phyloP scores from a whole-genome alignment of 176 grass and related monocot genomes.

The Themeda triandra region DNA sequence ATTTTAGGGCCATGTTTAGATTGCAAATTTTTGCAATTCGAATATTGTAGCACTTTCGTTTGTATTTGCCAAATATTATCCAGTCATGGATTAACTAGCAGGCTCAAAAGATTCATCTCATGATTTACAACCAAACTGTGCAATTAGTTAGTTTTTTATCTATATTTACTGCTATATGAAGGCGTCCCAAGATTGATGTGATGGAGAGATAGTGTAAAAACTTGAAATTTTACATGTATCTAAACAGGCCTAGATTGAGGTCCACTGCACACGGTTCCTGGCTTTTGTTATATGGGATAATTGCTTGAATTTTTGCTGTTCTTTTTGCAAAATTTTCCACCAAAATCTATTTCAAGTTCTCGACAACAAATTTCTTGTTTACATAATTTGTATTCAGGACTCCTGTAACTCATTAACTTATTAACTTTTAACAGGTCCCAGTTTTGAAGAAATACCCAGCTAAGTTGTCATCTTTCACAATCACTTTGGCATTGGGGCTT shows the following conservation, averaged over 20 bases:
- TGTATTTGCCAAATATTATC: too few species aligned
- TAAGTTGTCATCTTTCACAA: conserved; percentile 42
- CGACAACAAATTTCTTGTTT: background rate
- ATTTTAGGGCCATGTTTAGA: too few species aligned
- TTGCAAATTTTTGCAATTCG: too few species aligned
- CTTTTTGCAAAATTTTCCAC: background rate
- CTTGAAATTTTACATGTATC: too few species aligned
- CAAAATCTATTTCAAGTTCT: background rate
- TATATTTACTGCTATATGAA: too few species aligned
- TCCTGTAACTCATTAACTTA: conserved; percentile 1
- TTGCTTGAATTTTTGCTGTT: background rate
- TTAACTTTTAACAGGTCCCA: conserved; percentile 37
- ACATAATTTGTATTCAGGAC: background rate
- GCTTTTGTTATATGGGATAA: background rate
- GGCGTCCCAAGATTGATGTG: too few species aligned
- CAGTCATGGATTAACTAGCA: too few species aligned
- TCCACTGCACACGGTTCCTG: background rate
- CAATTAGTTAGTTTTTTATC: too few species aligned
- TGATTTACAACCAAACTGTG: too few species aligned
- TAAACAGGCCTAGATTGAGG: background rate
- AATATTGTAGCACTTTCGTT: too few species aligned
- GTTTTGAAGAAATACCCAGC: conserved; percentile 54
- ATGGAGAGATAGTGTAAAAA: too few species aligned
- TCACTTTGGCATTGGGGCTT: conserved; percentile 40
- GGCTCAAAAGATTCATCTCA: too few species aligned